Percentiles rank a stretch among this genome's conserved stretches.
Conservation (phyloP, 2,329 filamentous ascomycete genomes). For the Ophiostoma sp. region DNA sequence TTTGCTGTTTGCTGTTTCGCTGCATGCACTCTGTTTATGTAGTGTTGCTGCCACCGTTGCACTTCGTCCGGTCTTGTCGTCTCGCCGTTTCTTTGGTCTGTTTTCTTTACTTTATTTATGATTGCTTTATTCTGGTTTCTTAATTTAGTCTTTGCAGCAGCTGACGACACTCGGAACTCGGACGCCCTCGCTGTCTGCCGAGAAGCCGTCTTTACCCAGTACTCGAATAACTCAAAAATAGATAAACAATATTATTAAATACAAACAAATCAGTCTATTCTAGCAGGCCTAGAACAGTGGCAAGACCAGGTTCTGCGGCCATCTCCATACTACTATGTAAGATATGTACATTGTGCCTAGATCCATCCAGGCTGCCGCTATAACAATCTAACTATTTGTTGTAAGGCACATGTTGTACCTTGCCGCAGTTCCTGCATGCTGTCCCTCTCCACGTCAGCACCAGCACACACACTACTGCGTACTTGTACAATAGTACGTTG, state of each 20-base stretch:
- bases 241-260: too few species aligned
- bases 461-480: conserved; percentile 1
- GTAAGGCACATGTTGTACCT: neutral
- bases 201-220: neutral
- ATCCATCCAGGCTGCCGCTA: neutral
- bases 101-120: neutral
- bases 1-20: neutral
- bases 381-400: too few species aligned
- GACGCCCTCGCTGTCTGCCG: neutral
- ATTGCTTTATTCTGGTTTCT: too few species aligned
- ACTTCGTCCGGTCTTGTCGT: neutral
- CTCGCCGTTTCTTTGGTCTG: neutral
- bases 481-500: neutral
- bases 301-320: neutral
- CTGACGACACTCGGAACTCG: neutral
- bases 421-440: neutral
- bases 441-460: conserved; percentile 10
- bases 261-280: too few species aligned
- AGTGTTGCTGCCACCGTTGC: neutral
- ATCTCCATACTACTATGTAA: too few species aligned
- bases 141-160: too few species aligned
- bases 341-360: neutral
- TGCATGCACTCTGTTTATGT: neutral
- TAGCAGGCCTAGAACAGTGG: conserved; percentile 6
- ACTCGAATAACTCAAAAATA: too few species aligned